phyloP scores from a whole-genome alignment of 305 asterid species.

The Fraxinus nigra region DNA sequence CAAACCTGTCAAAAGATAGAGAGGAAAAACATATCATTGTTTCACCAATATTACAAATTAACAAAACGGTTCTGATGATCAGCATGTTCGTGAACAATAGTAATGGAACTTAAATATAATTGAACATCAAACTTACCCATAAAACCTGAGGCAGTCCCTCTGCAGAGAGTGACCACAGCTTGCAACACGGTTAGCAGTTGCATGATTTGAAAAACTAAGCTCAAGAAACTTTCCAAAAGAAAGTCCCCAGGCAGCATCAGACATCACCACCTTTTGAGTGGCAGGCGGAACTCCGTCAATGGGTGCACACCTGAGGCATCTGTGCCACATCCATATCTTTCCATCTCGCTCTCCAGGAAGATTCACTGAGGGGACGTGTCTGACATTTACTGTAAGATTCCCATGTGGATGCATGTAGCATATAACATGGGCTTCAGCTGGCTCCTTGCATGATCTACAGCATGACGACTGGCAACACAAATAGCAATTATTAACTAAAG shows the following conservation, averaged over 20 bases:
- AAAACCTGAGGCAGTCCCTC: conserved; percentile 92
- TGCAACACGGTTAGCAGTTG: conserved; percentile 89
- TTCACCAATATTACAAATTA: background rate
- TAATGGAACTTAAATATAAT: background rate
- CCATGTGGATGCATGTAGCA: conserved; percentile 89
- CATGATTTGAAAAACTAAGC: conserved; percentile 88
- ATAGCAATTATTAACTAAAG: conserved; percentile 8
- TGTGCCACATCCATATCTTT: conserved; percentile 99
- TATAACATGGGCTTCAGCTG: conserved; percentile 77
- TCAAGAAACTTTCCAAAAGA: conserved; percentile 97
- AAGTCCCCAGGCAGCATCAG: conserved; percentile 97
- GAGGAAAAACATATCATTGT: background rate
- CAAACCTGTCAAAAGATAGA: conserved; percentile 53
- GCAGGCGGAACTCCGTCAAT: conserved; percentile 82
- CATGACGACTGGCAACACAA: conserved; percentile 53
- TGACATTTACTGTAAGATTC: conserved; percentile 77
- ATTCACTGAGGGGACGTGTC: conserved; percentile 50
- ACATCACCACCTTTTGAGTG: conserved; percentile 75
- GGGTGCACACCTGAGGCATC: conserved; percentile 75
- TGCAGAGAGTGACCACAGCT: conserved; percentile 96
- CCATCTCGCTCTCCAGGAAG: conserved; percentile 89
- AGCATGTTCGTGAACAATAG: background rate
- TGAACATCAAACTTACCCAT: conserved; percentile 53
- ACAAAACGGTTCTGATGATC: background rate
- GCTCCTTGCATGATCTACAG: conserved; percentile 80